Percentiles rank a stretch among this genome's conserved stretches.
Conservation (phyloP, 208 protist genomes). For the Lotmaria passim region DNA sequence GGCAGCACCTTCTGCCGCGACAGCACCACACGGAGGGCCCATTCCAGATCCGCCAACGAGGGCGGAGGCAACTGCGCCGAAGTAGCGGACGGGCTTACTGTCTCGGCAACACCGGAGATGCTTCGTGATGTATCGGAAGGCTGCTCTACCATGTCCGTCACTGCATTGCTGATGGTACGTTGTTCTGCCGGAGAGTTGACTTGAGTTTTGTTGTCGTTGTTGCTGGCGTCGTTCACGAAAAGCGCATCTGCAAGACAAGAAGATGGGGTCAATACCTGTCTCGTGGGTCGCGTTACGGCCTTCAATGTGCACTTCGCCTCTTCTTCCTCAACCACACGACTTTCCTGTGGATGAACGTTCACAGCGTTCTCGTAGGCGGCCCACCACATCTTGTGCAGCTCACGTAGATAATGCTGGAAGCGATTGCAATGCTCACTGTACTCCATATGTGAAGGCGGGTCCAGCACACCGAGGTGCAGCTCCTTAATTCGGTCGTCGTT, state of each 20-base stretch:
- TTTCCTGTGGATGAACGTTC: not conserved
- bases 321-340: not conserved
- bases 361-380: conserved; percentile 26
- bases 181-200: too few relatives aligned
- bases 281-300: not conserved
- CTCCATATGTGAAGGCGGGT: conserved; percentile 59
- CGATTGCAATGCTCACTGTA: conserved; percentile 61
- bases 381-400: conserved; percentile 58
- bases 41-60: conserved; percentile 54
- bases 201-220: too few relatives aligned
- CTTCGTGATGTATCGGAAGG: not conserved
- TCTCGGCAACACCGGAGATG: not conserved
- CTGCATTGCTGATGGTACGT: not conserved
- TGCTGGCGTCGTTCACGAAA: too few relatives aligned
- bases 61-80: conserved; percentile 45
- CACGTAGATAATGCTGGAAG: conserved; percentile 56
- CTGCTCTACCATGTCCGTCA: not conserved
- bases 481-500: conserved; percentile 68
- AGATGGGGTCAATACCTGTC: not conserved
- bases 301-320: not conserved
- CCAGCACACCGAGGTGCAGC: conserved; percentile 63
- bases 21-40: conserved; percentile 67
- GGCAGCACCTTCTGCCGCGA: conserved; percentile 60
- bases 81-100: not conserved
- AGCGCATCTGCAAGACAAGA: too few relatives aligned